These are phyloP conservation scores for Xylaria sp. DNA, from an alignment of 2,329 filamentous ascomycete genomes.

Conservation along the genomic window DNA sequence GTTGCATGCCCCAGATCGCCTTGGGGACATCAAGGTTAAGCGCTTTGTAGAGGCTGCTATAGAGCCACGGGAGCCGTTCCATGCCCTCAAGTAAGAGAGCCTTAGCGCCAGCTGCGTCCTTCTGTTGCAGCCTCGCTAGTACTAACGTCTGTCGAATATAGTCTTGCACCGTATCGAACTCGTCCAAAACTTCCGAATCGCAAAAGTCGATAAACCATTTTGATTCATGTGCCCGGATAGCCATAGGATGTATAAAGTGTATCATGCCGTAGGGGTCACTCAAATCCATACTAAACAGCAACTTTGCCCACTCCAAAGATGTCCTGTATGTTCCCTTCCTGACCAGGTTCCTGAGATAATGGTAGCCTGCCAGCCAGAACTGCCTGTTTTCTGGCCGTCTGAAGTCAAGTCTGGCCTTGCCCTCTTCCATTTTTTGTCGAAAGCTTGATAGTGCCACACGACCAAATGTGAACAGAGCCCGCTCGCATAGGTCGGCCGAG, in stretches of 20 bases:
- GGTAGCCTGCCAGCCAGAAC: conserved; percentile 88
- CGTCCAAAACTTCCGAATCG: conserved; percentile 58
- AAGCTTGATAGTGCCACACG: conserved; percentile 87
- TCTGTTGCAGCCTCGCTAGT: conserved; percentile 78
- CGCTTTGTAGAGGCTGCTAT: conserved; percentile 80
- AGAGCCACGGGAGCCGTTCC: conserved; percentile 82
- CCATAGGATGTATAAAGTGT: conserved; percentile 83
- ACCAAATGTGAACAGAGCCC: conserved; percentile 94
- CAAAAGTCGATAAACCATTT: conserved; percentile 79
- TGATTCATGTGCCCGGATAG: conserved; percentile 81
- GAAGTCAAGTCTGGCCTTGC: conserved; percentile 84
- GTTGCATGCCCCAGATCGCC: conserved; percentile 82
- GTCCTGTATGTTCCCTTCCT: conserved; percentile 95
- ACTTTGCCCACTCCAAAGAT: conserved; percentile 91
- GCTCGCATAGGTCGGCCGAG: conserved; percentile 86
- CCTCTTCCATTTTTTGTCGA: conserved; percentile 76
- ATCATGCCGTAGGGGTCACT: conserved; percentile 85
- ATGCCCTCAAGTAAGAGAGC: conserved; percentile 74
- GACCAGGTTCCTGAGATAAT: conserved; percentile 85
- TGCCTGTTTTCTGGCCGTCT: conserved; percentile 86
- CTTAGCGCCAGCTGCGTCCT: conserved; percentile 72
- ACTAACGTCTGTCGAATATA: conserved; percentile 82
- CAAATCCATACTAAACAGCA: conserved; percentile 79
- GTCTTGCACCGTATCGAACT: conserved; percentile 52
- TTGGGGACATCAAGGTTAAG: conserved; percentile 81